These are phyloP conservation scores for Acrasis kona DNA, from an alignment of 78 protist genomes.

Conservation along the genomic window DNA sequence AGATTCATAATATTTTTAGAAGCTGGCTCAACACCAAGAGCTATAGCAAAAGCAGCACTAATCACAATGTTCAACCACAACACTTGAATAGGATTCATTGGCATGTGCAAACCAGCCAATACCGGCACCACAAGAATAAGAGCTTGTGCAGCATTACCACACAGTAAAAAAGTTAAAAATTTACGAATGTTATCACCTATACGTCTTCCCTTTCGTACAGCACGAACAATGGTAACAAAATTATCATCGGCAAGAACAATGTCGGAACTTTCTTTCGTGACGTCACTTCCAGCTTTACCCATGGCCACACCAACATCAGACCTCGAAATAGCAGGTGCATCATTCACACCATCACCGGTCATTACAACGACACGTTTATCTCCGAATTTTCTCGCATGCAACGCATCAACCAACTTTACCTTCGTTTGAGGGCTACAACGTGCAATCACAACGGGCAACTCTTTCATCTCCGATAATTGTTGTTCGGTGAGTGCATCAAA, in stretches of 20 bases:
- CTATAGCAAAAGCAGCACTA: not conserved
- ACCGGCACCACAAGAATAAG: not conserved
- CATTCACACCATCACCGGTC: conserved; percentile 40
- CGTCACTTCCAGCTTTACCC: conserved; percentile 37
- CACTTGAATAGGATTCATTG: not conserved
- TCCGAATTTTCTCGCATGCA: not conserved
- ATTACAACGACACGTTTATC: conserved; percentile 22
- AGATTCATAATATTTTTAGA: not conserved
- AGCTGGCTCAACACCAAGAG: not conserved
- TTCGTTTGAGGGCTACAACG: conserved; percentile 24
- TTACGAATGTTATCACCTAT: not conserved
- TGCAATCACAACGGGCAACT: conserved; percentile 8
- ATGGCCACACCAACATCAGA: conserved; percentile 39
- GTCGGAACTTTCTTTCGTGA: conserved; percentile 33
- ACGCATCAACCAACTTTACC: not conserved
- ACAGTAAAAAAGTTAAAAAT: not conserved
- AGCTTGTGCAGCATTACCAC: not conserved
- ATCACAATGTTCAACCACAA: conserved; percentile 5
- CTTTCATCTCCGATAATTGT: not conserved
- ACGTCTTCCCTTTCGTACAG: conserved; percentile 39
- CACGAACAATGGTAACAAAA: conserved; percentile 14
- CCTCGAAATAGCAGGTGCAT: conserved; percentile 16
- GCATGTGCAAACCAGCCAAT: not conserved
- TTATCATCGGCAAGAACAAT: conserved; percentile 22
- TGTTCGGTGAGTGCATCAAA: conserved; percentile 1